Percentiles rank a stretch among this genome's conserved stretches.
phyloP scores from a whole-genome alignment of 2,329 filamentous ascomycete genomes.

The Tothia fuscella region DNA sequence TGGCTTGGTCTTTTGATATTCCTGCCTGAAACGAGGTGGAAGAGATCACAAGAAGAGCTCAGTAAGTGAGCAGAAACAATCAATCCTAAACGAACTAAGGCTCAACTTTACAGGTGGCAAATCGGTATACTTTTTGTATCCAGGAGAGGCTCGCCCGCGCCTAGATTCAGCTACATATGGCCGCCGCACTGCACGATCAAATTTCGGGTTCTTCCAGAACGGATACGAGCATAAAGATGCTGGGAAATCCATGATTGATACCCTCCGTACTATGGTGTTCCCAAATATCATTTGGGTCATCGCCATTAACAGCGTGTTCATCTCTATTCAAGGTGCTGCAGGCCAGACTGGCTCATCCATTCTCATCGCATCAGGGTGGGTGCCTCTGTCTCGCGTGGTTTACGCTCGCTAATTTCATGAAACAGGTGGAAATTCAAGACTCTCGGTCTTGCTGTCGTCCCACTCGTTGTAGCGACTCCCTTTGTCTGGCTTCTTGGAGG shows the following conservation, averaged over 20 bases:
- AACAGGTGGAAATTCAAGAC: conserved; percentile 16
- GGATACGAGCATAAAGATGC: conserved; percentile 16
- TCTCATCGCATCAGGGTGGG: conserved; percentile 13
- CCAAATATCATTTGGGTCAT: conserved; percentile 23
- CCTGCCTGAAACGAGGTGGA: conserved; percentile 20
- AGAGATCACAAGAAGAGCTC: conserved; percentile 15
- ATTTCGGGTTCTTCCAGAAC: conserved; percentile 17
- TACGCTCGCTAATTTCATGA: neutral
- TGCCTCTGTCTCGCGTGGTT: neutral
- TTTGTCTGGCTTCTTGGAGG: conserved; percentile 17
- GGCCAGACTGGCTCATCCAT: conserved; percentile 18
- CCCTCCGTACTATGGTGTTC: conserved; percentile 20
- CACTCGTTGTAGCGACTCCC: conserved; percentile 17
- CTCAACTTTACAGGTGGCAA: conserved; percentile 6
- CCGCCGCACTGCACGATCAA: conserved; percentile 16
- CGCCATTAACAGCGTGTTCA: conserved; percentile 17
- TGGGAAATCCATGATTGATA: conserved; percentile 19
- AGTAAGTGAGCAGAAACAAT: neutral
- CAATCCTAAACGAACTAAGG: neutral
- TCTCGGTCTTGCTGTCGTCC: conserved; percentile 17
- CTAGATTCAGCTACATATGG: conserved; percentile 9
- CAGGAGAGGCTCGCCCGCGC: conserved; percentile 11
- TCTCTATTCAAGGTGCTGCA: conserved; percentile 15
- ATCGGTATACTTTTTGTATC: conserved; percentile 8
- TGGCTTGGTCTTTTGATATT: conserved; percentile 17